Percentiles rank a stretch among this genome's conserved stretches.
Evolutionary conservation across 331 rosid species (phyloP).

Genomic region (Quercus tomentella): DNA sequence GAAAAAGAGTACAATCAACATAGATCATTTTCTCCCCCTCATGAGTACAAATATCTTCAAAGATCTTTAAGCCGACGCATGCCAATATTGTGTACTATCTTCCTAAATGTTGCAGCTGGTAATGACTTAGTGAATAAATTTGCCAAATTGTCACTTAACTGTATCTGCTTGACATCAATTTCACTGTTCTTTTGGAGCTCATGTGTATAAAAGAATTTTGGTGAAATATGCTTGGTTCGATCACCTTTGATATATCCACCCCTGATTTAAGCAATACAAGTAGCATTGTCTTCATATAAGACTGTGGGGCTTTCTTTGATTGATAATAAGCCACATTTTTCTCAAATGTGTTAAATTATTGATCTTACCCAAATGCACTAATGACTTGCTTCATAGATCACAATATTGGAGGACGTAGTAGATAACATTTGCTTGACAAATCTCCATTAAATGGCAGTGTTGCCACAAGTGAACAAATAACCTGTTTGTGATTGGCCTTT

Average conservation of each 20-base stretch:
- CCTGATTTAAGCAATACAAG: neutral
- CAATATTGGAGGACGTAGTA: neutral
- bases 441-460: neutral
- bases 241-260: neutral
- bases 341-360: neutral
- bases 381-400: neutral
- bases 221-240: neutral
- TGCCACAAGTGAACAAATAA: neutral
- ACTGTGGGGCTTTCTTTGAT: neutral
- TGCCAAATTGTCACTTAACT: neutral
- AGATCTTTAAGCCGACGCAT: neutral
- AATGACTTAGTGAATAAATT: neutral
- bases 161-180: neutral
- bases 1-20: neutral
- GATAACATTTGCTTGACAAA: neutral
- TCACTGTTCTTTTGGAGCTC: neutral
- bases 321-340: neutral
- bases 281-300: no score
- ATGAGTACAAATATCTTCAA: neutral
- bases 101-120: neutral
- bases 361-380: neutral
- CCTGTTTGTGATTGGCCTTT: neutral
- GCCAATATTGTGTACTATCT: neutral
- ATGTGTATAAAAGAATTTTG: neutral
- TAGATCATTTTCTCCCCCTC: neutral